These are phyloP conservation scores for Neofusicoccum parvum DNA, from an alignment of 2,329 filamentous ascomycete species.

Conservation along the genomic window DNA sequence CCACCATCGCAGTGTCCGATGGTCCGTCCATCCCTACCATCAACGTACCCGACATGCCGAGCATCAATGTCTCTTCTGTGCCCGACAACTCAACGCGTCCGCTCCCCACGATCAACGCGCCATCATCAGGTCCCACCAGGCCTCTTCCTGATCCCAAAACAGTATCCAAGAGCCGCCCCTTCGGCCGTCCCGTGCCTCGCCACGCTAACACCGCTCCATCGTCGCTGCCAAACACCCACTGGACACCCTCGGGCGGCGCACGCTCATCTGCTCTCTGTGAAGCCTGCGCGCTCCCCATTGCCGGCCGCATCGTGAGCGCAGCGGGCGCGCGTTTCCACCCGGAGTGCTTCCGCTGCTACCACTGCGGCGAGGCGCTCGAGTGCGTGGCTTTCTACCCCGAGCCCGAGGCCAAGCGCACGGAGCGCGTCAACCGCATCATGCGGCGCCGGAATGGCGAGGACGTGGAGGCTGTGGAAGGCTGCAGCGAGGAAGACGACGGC, in stretches of 20 bases:
- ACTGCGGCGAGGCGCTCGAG: constrained; percentile 85
- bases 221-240: constrained; percentile 44
- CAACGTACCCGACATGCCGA: constrained; percentile 50
- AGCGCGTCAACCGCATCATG: constrained; percentile 73
- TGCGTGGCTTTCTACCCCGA: constrained; percentile 96
- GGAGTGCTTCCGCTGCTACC: constrained; percentile 86
- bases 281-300: constrained; percentile 80
- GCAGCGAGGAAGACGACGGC: constrained; percentile 58
- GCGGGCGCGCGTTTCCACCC: constrained; percentile 86
- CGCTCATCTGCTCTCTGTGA: constrained; percentile 74
- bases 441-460: constrained; percentile 58
- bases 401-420: constrained; percentile 69
- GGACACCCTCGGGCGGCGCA: constrained; percentile 47
- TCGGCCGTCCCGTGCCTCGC: constrained; percentile 33
- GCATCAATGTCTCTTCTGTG: constrained; percentile 24
- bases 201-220: constrained; percentile 35
- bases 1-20: not conserved
- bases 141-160: constrained; percentile 18
- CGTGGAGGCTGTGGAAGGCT: constrained; percentile 63
- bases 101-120: constrained; percentile 23
- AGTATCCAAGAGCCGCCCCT: constrained; percentile 28
- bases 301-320: constrained; percentile 86
- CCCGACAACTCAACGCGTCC: constrained; percentile 31
- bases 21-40: constrained; percentile 41
- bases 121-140: not conserved